These are phyloP conservation scores for Helenozyma baotianmanensis DNA, from an alignment of 805 yeast species.

Conservation along the genomic window DNA sequence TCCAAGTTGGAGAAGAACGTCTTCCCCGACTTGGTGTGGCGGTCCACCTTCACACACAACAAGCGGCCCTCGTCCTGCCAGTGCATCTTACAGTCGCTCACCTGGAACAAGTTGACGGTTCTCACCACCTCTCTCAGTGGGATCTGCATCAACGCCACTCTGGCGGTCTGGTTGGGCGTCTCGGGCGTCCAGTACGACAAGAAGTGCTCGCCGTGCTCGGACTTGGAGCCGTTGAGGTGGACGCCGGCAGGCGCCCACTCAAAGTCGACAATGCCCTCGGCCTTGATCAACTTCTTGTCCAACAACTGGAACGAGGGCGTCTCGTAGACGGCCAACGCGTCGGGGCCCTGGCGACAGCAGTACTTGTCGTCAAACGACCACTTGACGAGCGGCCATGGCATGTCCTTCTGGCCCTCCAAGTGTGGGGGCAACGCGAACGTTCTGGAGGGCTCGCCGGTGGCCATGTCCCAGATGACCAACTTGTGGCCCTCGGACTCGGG, in stretches of 20 bases:
- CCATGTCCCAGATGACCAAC: conserved; percentile 87
- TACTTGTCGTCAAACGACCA: conserved; percentile 92
- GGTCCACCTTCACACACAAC: conserved; percentile 91
- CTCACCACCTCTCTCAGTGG: conserved; percentile 80
- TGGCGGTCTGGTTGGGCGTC: conserved; percentile 84
- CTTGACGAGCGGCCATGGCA: conserved; percentile 94
- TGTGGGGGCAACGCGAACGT: conserved; percentile 87
- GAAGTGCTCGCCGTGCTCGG: conserved; percentile 55
- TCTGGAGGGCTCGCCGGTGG: conserved; percentile 76
- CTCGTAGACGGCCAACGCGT: conserved; percentile 87
- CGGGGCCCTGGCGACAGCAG: conserved; percentile 94
- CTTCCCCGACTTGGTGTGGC: conserved; percentile 94
- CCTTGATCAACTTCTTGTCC: conserved; percentile 79
- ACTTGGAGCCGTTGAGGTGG: conserved; percentile 51
- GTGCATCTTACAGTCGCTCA: conserved; percentile 80
- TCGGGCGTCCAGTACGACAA: conserved; percentile 98
- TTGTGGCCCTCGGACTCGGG: conserved; percentile 89
- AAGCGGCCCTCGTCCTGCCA: conserved; percentile 89
- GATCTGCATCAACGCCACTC: conserved; percentile 84
- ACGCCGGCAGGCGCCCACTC: conserved; percentile 93
- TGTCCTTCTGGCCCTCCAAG: conserved; percentile 60
- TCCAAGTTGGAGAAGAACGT: conserved; percentile 88
- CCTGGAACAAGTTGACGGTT: conserved; percentile 93
- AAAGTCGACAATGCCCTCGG: conserved; percentile 83
- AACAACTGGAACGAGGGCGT: conserved; percentile 70